Percentiles rank a stretch among this genome's conserved stretches.
Evolutionary conservation across 2,329 filamentous ascomycete species (phyloP).

Genomic region (Colletotrichum sp.): DNA sequence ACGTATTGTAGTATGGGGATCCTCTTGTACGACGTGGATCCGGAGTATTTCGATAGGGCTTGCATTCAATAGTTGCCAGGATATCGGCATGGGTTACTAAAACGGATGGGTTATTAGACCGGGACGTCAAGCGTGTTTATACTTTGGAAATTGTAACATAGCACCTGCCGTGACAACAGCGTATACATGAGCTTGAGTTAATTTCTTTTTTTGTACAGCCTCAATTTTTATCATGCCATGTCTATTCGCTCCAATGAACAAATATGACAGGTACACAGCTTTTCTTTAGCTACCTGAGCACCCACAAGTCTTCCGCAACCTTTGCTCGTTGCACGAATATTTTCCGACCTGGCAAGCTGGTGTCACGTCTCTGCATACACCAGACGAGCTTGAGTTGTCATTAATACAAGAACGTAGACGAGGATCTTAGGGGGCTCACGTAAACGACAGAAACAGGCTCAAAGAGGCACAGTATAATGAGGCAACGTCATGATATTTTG

Average conservation of each 20-base stretch:
- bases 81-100: neutral
- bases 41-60: neutral
- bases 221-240: too few relatives aligned
- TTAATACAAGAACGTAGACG: rapidly evolving
- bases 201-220: neutral
- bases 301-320: too few relatives aligned
- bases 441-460: neutral
- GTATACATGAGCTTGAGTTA: neutral
- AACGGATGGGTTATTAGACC: neutral
- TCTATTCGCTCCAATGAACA: too few relatives aligned
- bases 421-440: neutral
- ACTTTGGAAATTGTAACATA: neutral
- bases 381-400: too few relatives aligned
- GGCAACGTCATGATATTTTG: neutral
- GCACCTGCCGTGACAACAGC: neutral
- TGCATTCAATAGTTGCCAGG: neutral
- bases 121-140: neutral
- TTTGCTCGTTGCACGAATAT: too few relatives aligned
- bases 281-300: too few relatives aligned
- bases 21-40: neutral
- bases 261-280: too few relatives aligned
- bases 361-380: too few relatives aligned
- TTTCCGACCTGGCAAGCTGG: too few relatives aligned
- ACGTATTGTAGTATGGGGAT: neutral
- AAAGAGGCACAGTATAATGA: neutral